Conservation (phyloP, 805 yeast genomes). For the Ogataea henricii region DNA sequence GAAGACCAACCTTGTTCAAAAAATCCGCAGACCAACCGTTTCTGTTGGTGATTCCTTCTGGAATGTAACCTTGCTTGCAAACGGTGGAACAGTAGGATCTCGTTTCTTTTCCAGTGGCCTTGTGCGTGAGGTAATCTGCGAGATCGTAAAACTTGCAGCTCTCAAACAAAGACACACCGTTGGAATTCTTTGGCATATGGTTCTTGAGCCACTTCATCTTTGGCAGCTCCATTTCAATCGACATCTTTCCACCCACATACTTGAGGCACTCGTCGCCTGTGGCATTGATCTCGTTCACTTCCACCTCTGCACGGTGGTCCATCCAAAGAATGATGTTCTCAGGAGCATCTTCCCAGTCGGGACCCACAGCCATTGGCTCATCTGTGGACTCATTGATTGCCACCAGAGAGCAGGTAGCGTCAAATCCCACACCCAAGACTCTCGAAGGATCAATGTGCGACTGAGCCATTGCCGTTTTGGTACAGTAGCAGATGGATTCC, state of each 20-base stretch:
- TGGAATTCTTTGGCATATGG: constrained; percentile 59
- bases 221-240: constrained; percentile 97
- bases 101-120: constrained; percentile 84
- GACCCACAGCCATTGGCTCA: constrained; percentile 86
- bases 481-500: constrained; percentile 84
- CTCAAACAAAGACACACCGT: constrained; percentile 43
- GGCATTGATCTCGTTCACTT: constrained; percentile 78
- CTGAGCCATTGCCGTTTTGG: constrained; percentile 70
- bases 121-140: constrained; percentile 88
- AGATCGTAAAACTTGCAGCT: constrained; percentile 84
- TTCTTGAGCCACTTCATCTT: constrained; percentile 95
- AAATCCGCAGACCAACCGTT: constrained; percentile 92
- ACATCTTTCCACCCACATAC: constrained; percentile 97
- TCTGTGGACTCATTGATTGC: constrained; percentile 67
- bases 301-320: constrained; percentile 93
- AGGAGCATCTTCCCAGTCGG: constrained; percentile 69
- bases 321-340: constrained; percentile 95
- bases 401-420: constrained; percentile 95
- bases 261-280: constrained; percentile 78
- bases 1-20: constrained; percentile 63
- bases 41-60: constrained; percentile 87
- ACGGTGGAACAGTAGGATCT: constrained; percentile 89
- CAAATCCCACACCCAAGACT: constrained; percentile 90
- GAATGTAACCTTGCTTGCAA: constrained; percentile 94
- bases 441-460: constrained; percentile 67